These are phyloP conservation scores for Dactylonectria estremocensis DNA, from an alignment of 2,329 filamentous ascomycete genomes.

Conservation along the genomic window DNA sequence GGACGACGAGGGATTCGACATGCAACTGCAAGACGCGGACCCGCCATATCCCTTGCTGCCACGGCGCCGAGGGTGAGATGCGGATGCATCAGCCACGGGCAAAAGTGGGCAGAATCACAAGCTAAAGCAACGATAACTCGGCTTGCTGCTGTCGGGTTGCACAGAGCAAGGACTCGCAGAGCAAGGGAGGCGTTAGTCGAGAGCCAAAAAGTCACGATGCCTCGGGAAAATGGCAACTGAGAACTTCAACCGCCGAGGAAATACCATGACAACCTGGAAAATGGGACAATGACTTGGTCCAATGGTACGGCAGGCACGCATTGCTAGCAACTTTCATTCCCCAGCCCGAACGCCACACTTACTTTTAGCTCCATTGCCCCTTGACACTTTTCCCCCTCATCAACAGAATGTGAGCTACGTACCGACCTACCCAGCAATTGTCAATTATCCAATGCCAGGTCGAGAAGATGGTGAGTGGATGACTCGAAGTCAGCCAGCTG, in stretches of 20 bases:
- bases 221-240: background rate
- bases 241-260: background rate
- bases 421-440: too few species aligned
- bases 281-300: too few species aligned
- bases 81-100: conserved; percentile 22
- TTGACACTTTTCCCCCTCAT: conserved; percentile 19
- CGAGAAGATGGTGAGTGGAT: conserved; percentile 10
- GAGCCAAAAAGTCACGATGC: conserved; percentile 1
- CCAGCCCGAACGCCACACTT: conserved; percentile 43
- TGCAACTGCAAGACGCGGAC: conserved; percentile 2
- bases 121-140: conserved; percentile 9
- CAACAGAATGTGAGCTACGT: conserved; percentile 3
- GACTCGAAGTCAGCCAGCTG: conserved; percentile 11
- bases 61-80: conserved; percentile 11
- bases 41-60: conserved; percentile 23
- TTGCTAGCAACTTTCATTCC: too few species aligned
- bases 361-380: conserved; percentile 31
- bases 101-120: conserved; percentile 23
- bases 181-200: conserved; percentile 1
- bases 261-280: background rate
- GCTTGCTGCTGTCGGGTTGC: conserved; percentile 9
- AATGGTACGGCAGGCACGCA: too few species aligned
- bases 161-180: background rate
- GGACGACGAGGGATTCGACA: background rate
- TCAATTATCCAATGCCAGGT: conserved; percentile 25